Base-by-base conservation (phyloP, 23 red algal species). In the Agarophyton chilense region DNA sequence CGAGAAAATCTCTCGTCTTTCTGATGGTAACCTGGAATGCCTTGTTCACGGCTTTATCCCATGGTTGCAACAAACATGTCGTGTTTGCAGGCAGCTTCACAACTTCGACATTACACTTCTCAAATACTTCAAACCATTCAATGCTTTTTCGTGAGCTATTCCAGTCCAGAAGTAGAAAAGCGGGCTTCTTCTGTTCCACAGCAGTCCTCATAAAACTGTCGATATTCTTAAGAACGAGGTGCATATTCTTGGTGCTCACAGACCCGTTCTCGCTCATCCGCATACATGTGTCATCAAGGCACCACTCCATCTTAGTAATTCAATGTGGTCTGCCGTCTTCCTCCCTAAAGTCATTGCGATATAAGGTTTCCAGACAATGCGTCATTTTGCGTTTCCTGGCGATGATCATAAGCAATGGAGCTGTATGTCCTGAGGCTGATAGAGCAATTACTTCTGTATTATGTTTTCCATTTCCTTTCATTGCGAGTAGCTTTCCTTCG, bases 1-100 rank as follows among this genome's bases (percentile, higher is more conserved):
- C 35, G 3, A 78, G 2, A 8, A 22, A 14, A 19, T 78, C 74
- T 13, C 74, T 2, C 13, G 22, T 78, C 31, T 36, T 4, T 18
- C 74, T 17, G 1, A 78, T 57, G 46, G 13, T 25, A 4, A 14
- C 33, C 28, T 78, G 74, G 26, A 78, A 78, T 0, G 17, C 7
- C 6, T 57, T 53, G 32, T 55, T 78, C 1, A 78, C 12, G 2
- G 52, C 1, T 8, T 26, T 32, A 47, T 78, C 47, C 14, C 74
- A 78, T 2, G 74, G 74, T 33, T 78, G 44, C 9, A 78, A 46
- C 13, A 78, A 56, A 55, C 55, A 36, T 8, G 74, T 78, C 4
- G 74, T 78, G 74, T 78, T 78, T 78, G 74, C 4, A 2, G 47
- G 74, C 6, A 78, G 74, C 25, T 57, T 78, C 9, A 78, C 18